phyloP scores from a whole-genome alignment of 2,329 filamentous ascomycete species.

The Hymenoscyphus albidus region DNA sequence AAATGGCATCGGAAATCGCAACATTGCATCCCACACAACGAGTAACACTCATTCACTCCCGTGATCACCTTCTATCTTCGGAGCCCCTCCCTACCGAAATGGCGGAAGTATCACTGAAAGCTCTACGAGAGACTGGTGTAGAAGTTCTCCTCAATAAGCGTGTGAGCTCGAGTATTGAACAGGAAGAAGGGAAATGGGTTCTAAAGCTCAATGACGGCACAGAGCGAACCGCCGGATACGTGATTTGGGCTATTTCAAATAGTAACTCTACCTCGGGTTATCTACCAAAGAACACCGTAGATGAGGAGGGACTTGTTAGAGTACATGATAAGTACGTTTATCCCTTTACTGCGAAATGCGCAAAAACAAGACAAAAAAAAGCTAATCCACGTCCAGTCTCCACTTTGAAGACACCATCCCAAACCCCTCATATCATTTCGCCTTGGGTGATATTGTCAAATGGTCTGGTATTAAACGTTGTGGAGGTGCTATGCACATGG shows the following conservation, averaged over 20 bases:
- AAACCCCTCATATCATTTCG: conserved; percentile 61
- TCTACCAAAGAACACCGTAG: conserved; percentile 55
- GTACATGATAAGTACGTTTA: conserved; percentile 50
- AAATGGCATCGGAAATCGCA: conserved; percentile 79
- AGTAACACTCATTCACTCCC: conserved; percentile 73
- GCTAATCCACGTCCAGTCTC: conserved; percentile 40
- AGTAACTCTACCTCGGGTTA: conserved; percentile 59
- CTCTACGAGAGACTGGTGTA: conserved; percentile 60
- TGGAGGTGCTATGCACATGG: conserved; percentile 71
- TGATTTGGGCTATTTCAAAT: conserved; percentile 67
- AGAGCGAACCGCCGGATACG: conserved; percentile 56
- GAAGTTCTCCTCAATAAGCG: conserved; percentile 61
- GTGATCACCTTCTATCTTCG: conserved; percentile 64
- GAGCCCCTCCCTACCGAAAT: conserved; percentile 69
- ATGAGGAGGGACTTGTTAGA: conserved; percentile 62
- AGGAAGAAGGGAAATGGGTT: conserved; percentile 39
- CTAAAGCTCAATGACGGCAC: conserved; percentile 59
- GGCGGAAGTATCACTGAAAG: conserved; percentile 56
- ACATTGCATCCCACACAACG: conserved; percentile 57
- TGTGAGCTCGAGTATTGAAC: conserved; percentile 47
- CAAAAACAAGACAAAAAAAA: neutral
- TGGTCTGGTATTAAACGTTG: conserved; percentile 81
- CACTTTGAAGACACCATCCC: conserved; percentile 51
- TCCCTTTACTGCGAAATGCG: neutral
- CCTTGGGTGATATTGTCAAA: conserved; percentile 62